Percentiles rank a stretch among this genome's conserved stretches.
These are phyloP conservation scores for Babesia microti DNA, from an alignment of 169 alveolate species.

Conservation along the genomic window DNA sequence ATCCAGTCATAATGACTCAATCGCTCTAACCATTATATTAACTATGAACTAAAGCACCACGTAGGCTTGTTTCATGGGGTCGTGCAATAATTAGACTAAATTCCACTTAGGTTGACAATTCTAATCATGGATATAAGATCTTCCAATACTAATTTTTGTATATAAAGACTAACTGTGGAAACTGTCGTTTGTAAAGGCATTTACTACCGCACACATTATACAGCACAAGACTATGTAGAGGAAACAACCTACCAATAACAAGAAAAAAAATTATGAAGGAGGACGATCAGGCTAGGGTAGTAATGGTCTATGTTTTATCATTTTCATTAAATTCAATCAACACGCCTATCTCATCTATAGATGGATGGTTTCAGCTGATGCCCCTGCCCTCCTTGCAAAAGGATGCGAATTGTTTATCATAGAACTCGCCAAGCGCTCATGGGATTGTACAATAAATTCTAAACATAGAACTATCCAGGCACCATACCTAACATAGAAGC, in stretches of 20 bases:
- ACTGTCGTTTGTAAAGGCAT: too few relatives aligned
- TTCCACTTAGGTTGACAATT: too few relatives aligned
- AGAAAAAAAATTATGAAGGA: slow-evolving; percentile 91
- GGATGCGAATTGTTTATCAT: slow-evolving; percentile 91
- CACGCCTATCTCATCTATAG: background rate
- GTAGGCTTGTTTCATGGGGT: too few relatives aligned
- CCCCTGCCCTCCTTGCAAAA: slow-evolving; percentile 89
- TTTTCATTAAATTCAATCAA: background rate
- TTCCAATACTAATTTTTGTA: too few relatives aligned
- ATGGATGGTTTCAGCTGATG: slow-evolving; percentile 87
- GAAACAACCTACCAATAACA: slow-evolving; percentile 78
- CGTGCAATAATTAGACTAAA: too few relatives aligned
- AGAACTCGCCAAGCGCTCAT: slow-evolving; percentile 84
- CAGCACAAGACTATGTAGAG: too few relatives aligned
- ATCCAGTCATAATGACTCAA: too few relatives aligned
- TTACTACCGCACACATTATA: too few relatives aligned
- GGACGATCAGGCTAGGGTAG: slow-evolving; percentile 83
- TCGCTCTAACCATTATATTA: too few relatives aligned
- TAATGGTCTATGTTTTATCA: background rate
- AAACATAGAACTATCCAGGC: slow-evolving; percentile 81
- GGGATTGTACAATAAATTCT: slow-evolving; percentile 80
- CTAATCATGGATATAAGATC: too few relatives aligned
- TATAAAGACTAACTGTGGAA: too few relatives aligned
- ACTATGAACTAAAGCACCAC: too few relatives aligned
- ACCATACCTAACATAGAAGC: slow-evolving; percentile 65